These are phyloP conservation scores for Aspergillus oerlinghausenensis DNA, from an alignment of 2,329 filamentous ascomycete genomes.

Conservation along the genomic window DNA sequence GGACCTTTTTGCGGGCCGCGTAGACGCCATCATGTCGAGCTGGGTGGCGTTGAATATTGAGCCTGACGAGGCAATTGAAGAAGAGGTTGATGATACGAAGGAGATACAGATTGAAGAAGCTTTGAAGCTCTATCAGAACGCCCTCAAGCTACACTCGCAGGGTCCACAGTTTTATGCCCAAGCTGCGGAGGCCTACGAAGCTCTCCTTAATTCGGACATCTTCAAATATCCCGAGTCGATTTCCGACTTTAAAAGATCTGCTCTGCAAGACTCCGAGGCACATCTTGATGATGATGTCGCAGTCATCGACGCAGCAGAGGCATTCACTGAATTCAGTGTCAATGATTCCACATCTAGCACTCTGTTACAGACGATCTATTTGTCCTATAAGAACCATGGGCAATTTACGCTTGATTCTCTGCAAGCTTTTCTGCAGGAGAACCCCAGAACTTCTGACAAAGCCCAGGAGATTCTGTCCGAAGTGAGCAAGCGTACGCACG, in stretches of 20 bases:
- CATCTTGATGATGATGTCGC: constrained; percentile 40
- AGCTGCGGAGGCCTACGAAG: constrained; percentile 75
- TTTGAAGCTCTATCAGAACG: constrained; percentile 86
- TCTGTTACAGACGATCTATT: constrained; percentile 81
- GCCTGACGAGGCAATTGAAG: constrained; percentile 81
- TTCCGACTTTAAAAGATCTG: constrained; percentile 75
- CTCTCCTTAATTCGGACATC: constrained; percentile 85
- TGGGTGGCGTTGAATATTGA: constrained; percentile 93
- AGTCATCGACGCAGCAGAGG: constrained; percentile 18
- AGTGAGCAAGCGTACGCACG: constrained; percentile 34
- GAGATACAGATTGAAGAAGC: constrained; percentile 97
- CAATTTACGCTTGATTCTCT: constrained; percentile 81
- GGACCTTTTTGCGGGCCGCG: constrained; percentile 13
- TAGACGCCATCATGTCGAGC: constrained; percentile 44
- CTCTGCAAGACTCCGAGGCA: constrained; percentile 42
- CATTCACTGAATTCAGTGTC: constrained; percentile 52
- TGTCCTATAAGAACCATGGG: constrained; percentile 93
- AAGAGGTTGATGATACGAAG: constrained; percentile 90
- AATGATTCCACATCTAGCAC: constrained; percentile 74
- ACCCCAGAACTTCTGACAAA: constrained; percentile 12
- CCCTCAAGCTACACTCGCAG: constrained; percentile 85
- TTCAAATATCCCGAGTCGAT: constrained; percentile 85
- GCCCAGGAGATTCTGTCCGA: constrained; percentile 13
- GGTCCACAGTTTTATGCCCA: constrained; percentile 70
- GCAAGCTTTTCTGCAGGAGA: constrained; percentile 45